Base-by-base conservation (phyloP, 495 filamentous ascomycete species). In the Darksidea phi region DNA sequence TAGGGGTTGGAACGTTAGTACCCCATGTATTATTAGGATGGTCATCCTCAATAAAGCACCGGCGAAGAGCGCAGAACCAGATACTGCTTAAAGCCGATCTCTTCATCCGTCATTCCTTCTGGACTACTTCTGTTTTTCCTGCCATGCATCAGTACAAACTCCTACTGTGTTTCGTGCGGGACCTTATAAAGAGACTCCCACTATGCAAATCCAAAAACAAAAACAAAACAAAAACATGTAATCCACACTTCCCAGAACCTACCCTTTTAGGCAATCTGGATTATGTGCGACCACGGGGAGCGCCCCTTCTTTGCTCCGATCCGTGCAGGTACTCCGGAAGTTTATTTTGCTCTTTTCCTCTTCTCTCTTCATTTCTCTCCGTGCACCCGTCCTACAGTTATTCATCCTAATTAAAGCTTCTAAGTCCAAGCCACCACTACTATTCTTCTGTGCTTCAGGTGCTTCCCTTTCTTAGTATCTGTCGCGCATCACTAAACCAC, bases 401-500 rank as follows among this genome's bases (percentile, higher is more conserved):
- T n/a, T 15, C 13, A 15, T 43, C 41, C 18, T 20, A 15, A 4
- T 43, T 8, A 6, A 3, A n/a, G 3, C 3, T 43, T 43, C 41
- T 43, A 4, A 13, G 15, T 20, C 41, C 18, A 15, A 43, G 28
- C 24, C 24, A 18, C 34, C 6, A 52, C 28, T 41, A 56, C 17
- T 62, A 56, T 51, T n/a, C n/a, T n/a, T n/a, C 59, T 36, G 15
- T 10, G 26, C 10, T 48, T 26, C 23, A 62, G 51, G 51, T 54
- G 49, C 38, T 49, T 38, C 26, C 10, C 41, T 48, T 48, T 10
- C 18, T 28, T 42, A 28, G 15, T 17, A 20, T 10, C 28, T 24
- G 8, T 18, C 10, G 25, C 26, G 7, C 1, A n/a, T 41, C 17
- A 37, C 36, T 48, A n/a, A 54, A 17, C 49, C 37, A 54, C 18